phyloP scores from a whole-genome alignment of 441 rosid genomes.

The Cnidoscolus chayamansa region DNA sequence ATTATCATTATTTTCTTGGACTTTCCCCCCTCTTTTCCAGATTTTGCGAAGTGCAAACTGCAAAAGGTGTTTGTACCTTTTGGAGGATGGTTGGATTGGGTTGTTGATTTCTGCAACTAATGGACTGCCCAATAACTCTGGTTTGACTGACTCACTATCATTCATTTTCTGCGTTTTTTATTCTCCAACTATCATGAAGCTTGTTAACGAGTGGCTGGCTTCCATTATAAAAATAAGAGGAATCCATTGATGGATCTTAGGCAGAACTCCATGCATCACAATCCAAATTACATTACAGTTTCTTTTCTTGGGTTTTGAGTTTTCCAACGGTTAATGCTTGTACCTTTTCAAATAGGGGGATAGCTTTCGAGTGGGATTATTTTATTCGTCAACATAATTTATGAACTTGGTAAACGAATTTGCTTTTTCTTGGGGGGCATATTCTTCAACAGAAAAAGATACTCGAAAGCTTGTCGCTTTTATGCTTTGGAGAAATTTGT shows the following conservation, averaged over 20 bases:
- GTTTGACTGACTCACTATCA: slow-evolving; percentile 24
- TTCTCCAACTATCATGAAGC: not conserved
- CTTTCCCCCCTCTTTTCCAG: not conserved
- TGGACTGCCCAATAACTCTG: slow-evolving; percentile 2
- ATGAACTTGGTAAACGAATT: not conserved
- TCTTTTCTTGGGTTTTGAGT: not conserved
- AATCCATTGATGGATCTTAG: slow-evolving; percentile 6
- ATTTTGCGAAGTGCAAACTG: slow-evolving; percentile 23
- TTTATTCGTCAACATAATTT: not conserved
- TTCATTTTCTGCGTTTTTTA: not conserved
- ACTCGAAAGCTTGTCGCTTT: not conserved
- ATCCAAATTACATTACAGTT: too few species aligned
- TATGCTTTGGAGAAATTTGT: not conserved
- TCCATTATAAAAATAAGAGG: too few species aligned
- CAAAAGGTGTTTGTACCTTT: slow-evolving; percentile 14
- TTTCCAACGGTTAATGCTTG: not conserved
- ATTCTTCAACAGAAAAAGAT: not conserved
- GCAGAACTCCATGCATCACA: not conserved
- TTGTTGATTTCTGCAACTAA: slow-evolving; percentile 29
- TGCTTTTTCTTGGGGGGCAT: not conserved
- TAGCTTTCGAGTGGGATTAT: too few species aligned
- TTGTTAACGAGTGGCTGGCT: too few species aligned
- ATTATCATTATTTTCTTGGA: not conserved
- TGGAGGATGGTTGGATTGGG: slow-evolving; percentile 16
- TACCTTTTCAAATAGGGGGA: too few species aligned